Conservation (phyloP, 2,329 filamentous ascomycete species). For the Stachybotrys echinatus region DNA sequence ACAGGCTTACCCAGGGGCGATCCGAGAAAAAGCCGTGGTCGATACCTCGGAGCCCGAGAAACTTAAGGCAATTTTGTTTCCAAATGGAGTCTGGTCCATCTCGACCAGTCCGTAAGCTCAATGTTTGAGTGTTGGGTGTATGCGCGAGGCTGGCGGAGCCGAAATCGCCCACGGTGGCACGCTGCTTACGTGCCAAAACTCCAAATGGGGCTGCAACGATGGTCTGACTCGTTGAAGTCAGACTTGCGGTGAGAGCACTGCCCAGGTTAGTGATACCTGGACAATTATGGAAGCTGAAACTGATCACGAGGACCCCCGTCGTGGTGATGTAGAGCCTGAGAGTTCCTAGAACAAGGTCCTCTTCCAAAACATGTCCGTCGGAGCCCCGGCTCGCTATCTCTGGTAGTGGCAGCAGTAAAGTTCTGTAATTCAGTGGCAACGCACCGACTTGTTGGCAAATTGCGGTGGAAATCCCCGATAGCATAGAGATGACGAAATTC, state of each 20-base stretch:
- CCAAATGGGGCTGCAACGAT: constrained; percentile 53
- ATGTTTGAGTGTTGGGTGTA: constrained; percentile 47
- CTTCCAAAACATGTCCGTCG: constrained; percentile 10
- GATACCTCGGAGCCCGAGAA: constrained; percentile 46
- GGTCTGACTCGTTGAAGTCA: constrained; percentile 34
- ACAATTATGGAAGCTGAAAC: constrained; percentile 41
- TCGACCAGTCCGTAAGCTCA: constrained; percentile 33
- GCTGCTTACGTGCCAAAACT: constrained; percentile 24
- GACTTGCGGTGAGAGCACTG: constrained; percentile 32
- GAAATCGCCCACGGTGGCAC: constrained; percentile 8
- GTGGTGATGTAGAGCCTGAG: constrained; percentile 52
- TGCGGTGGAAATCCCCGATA: constrained; percentile 42
- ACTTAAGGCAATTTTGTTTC: constrained; percentile 44
- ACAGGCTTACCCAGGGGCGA: constrained; percentile 46
- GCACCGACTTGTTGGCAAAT: constrained; percentile 45
- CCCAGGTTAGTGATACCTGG: constrained; percentile 41
- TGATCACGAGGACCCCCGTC: constrained; percentile 47
- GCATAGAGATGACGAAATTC: constrained; percentile 46
- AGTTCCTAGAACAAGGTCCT: constrained; percentile 36
- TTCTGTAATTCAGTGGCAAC: constrained; percentile 48
- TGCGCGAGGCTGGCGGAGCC: constrained; percentile 35
- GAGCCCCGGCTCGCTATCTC: constrained; percentile 8
- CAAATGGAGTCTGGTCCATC: constrained; percentile 38
- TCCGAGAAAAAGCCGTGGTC: constrained; percentile 35
- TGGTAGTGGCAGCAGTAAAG: constrained; percentile 38